Evolutionary conservation across 129 eudicot genomes (phyloP), one percentile per base, ranked within the genome.

Genomic region (Silybum marianum): DNA sequence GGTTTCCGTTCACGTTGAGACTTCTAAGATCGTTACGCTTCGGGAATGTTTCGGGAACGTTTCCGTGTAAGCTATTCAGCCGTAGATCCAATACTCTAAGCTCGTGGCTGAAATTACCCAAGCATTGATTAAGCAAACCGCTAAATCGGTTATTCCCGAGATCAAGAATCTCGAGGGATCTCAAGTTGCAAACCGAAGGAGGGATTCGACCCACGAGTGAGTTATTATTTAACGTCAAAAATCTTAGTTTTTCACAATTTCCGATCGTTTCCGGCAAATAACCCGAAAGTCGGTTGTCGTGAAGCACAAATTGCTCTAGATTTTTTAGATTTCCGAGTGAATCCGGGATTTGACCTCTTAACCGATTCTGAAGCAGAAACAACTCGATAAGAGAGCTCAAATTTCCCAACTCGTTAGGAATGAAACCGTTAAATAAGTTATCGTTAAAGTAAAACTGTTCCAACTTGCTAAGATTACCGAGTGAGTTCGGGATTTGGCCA

Each of bases 1-100:
- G 73, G 38, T 87, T 87, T 10, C 81, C 76, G 16, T 84, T 84
- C 66, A 84, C 23, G 62, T 76, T 81, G 11, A 87, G 71, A 21
- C 38, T 77, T 71, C 4, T 72, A 58, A 84, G 54, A 4, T 54
- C 9, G 62, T 77, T 51, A 9, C 14, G 21, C 13, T 75, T 73
- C 16, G 38, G 1, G 36, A 79, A 83, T 19, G 44, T 63, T 75
- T 42, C 8, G 1, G 87, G 85, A 28, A 83, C 28, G 46, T 8
- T 75, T 69, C 89, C 89, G 1, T 71, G 68, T 36, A 86, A 79
- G 3, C 2, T 2, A 36, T 86, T 86, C 60, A 42, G 16, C 28
- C 75, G 63, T 0, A 86, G 63, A 48, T 80, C 63, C 80, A 86
- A 46, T 66, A 80, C 73, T 36, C 5, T 6, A n/a, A 83, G 85